A percentile compares a stretch with the other conserved stretches of the same genome.
These are phyloP conservation scores for Termitomyces sp. DNA, from an alignment of 1,284 basidiomycete genomes.

Conservation along the genomic window DNA sequence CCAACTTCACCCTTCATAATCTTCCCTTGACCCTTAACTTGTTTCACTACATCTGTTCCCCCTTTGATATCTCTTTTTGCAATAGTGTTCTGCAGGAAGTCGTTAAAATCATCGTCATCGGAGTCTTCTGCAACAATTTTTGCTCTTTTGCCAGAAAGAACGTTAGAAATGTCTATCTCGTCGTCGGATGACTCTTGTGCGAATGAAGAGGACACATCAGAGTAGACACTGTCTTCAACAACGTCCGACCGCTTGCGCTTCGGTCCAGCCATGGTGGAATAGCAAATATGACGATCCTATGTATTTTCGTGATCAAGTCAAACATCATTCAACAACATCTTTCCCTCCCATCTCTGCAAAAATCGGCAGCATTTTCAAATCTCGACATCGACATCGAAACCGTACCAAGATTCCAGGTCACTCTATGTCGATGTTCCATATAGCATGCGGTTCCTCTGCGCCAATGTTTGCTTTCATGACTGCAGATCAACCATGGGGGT, in stretches of 20 bases:
- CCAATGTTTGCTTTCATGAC: neutral
- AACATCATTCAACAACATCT: neutral
- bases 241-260: constrained; percentile 31
- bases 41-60: constrained; percentile 68
- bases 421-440: neutral
- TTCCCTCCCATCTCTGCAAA: neutral
- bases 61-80: constrained; percentile 61
- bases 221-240: constrained; percentile 20
- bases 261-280: constrained; percentile 16
- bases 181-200: constrained; percentile 28
- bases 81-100: constrained; percentile 53
- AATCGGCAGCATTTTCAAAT: neutral
- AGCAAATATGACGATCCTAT: neutral
- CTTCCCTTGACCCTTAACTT: constrained; percentile 62
- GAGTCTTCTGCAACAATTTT: constrained; percentile 17
- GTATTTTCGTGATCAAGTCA: neutral
- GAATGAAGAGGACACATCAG: constrained; percentile 17
- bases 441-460: too few species aligned
- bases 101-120: constrained; percentile 16
- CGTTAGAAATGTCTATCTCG: constrained; percentile 34
- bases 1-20: constrained; percentile 69
- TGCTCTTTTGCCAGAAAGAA: constrained; percentile 27
- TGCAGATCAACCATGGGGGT: neutral
- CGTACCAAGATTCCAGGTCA: neutral
- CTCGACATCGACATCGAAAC: neutral